These are phyloP conservation scores for Termitomyces titanicus DNA, from an alignment of 768 basidiomycete genomes.

Conservation along the genomic window DNA sequence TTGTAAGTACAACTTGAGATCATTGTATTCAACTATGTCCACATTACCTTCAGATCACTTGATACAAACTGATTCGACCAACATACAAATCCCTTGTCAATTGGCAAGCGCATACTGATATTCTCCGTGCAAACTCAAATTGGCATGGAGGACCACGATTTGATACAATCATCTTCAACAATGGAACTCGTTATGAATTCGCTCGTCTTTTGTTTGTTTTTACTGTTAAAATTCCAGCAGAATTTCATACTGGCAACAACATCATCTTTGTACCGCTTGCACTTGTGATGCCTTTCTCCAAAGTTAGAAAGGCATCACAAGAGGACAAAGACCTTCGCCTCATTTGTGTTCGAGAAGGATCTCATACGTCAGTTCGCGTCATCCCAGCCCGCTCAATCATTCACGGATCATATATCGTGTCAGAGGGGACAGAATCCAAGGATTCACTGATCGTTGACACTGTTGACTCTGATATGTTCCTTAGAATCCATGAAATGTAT, in stretches of 20 bases:
- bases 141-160: too few species aligned
- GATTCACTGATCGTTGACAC: not conserved
- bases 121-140: too few species aligned
- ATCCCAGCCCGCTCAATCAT: not conserved
- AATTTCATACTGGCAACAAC: not conserved
- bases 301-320: not conserved
- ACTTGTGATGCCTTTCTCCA: not conserved
- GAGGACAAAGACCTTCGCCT: constrained; percentile 2
- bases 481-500: not conserved
- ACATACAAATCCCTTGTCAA: too few species aligned
- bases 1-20: too few species aligned
- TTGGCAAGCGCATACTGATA: too few species aligned
- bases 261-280: not conserved
- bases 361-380: not conserved
- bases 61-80: too few species aligned
- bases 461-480: too few species aligned
- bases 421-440: not conserved
- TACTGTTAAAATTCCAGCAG: not conserved
- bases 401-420: not conserved
- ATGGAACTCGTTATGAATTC: too few species aligned
- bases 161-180: too few species aligned
- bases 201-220: too few species aligned
- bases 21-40: too few species aligned
- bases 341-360: not conserved
- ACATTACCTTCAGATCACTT: too few species aligned